Percentiles rank a stretch among this genome's conserved stretches.
These are phyloP conservation scores for Rosa persica DNA, from an alignment of 306 rosid species.

Conservation along the genomic window DNA sequence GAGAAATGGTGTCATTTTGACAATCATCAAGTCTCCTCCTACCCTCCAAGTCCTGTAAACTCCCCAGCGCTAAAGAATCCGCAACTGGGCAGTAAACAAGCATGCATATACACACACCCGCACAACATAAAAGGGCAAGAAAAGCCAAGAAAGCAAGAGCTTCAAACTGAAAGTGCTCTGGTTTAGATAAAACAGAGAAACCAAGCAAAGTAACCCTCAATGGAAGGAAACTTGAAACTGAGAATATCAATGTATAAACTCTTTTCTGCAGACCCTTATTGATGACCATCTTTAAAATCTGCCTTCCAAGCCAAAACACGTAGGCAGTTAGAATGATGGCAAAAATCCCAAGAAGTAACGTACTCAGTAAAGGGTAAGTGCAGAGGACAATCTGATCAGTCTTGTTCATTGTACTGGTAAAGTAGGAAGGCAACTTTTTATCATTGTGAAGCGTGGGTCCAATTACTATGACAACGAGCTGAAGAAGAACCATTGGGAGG, in stretches of 20 bases:
- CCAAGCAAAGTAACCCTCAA: conserved; percentile 93
- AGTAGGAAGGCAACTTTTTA: conserved; percentile 52
- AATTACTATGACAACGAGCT: conserved; percentile 66
- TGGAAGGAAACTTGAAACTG: conserved; percentile 89
- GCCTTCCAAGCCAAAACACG: conserved; percentile 95
- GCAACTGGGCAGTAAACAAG: conserved; percentile 94
- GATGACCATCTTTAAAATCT: conserved; percentile 90
- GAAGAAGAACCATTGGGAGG: conserved; percentile 79
- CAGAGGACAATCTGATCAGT: conserved; percentile 58
- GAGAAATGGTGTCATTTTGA: conserved; percentile 70
- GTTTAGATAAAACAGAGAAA: conserved; percentile 73
- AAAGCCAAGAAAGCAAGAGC: conserved; percentile 89
- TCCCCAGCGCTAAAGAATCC: conserved; percentile 87
- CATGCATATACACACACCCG: conserved; percentile 84
- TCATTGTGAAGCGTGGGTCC: conserved; percentile 59
- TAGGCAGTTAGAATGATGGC: conserved; percentile 75
- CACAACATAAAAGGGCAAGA: conserved; percentile 80
- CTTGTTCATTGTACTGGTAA: conserved; percentile 48
- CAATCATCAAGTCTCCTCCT: conserved; percentile 60
- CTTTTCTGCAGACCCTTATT: conserved; percentile 95
- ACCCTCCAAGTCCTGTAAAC: conserved; percentile 71
- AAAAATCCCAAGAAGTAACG: conserved; percentile 77
- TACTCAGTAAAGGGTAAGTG: conserved; percentile 92
- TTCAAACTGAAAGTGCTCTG: conserved; percentile 74
- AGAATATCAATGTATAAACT: conserved; percentile 77